Evolutionary conservation across 352 stramenopile species (phyloP).

Genomic region (Pythium chondricola): DNA sequence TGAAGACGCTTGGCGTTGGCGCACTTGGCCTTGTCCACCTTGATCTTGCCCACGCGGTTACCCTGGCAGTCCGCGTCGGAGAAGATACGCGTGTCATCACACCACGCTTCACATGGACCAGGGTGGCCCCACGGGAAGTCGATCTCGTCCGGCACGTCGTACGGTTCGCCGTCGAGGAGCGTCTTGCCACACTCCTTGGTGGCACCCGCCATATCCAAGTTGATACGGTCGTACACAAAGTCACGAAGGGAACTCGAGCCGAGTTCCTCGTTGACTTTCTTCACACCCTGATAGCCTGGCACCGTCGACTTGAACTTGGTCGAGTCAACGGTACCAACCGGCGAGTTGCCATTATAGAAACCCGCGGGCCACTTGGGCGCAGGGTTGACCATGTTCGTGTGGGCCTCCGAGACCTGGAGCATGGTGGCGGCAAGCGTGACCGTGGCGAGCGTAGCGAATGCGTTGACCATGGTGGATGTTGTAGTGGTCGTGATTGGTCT

Average conservation of each 20-base stretch:
- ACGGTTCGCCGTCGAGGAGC: constrained; percentile 2
- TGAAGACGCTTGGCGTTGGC: constrained; percentile 13
- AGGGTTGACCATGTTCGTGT: constrained; percentile 17
- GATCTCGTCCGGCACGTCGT: constrained; percentile 13
- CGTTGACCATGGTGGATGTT: constrained; percentile 9
- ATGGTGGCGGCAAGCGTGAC: constrained; percentile 9
- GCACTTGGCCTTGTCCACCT: constrained; percentile 15
- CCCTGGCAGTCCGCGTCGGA: constrained; percentile 13
- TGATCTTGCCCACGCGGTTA: constrained; percentile 21
- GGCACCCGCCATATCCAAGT: constrained; percentile 5
- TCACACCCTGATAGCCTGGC: constrained; percentile 1
- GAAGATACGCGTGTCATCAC: constrained; percentile 18
- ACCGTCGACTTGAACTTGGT: constrained; percentile 7
- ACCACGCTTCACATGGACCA: constrained; percentile 18
- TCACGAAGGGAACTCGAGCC: constrained; percentile 4
- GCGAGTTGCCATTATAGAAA: constrained; percentile 18
- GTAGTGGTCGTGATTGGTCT: too few relatives aligned
- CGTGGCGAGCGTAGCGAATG: constrained; percentile 7
- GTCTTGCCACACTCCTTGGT: constrained; percentile 18
- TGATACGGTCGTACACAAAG: constrained; percentile 9
- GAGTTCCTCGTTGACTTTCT: constrained; percentile 8
- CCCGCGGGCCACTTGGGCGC: constrained; percentile 1
- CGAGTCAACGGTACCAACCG: constrained; percentile 13
- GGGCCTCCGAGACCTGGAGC: constrained; percentile 9
- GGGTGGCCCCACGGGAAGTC: constrained; percentile 21